Evolutionary conservation across 2,329 filamentous ascomycete genomes (phyloP).

Genomic region (Penicillium verrucosum): DNA sequence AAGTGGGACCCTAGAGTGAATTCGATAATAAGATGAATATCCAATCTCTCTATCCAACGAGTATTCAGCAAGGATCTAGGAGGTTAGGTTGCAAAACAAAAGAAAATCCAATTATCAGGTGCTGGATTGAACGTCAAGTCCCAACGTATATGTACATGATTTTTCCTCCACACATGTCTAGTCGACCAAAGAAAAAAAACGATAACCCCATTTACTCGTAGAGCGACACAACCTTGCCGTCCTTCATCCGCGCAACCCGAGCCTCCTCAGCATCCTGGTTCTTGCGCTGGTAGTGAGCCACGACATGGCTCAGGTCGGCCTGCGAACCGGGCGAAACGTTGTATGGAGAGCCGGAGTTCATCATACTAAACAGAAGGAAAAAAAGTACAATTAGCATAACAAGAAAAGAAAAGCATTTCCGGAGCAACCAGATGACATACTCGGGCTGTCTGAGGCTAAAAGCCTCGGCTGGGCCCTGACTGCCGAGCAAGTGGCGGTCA

Average conservation of each 20-base stretch:
- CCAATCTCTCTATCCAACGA: not conserved
- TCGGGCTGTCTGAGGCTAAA: conserved; percentile 61
- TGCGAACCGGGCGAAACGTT: conserved; percentile 62
- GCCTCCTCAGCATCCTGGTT: conserved; percentile 56
- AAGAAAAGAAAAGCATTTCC: not conserved
- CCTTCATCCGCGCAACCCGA: conserved; percentile 49
- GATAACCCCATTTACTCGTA: conserved; percentile 40
- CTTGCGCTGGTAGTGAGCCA: conserved; percentile 61
- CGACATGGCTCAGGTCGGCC: conserved; percentile 57
- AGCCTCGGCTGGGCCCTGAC: conserved; percentile 39
- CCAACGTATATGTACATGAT: conserved; percentile 38
- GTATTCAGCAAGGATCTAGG: not conserved
- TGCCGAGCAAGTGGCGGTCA: conserved; percentile 60
- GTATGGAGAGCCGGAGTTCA: conserved; percentile 61
- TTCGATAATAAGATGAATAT: not conserved
- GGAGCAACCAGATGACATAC: conserved; percentile 47
- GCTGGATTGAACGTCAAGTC: conserved; percentile 25
- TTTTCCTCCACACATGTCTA: conserved; percentile 25
- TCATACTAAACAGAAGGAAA: conserved; percentile 46
- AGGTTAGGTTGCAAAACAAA: conserved; percentile 18
- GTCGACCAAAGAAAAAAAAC: conserved; percentile 12
- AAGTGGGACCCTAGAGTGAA: not conserved
- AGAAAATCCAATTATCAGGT: conserved; percentile 28
- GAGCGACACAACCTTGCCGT: conserved; percentile 43
- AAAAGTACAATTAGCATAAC: conserved; percentile 3